Base-by-base conservation (phyloP, 176 grass and related monocot genomes). In the Saccharum spontaneum region DNA sequence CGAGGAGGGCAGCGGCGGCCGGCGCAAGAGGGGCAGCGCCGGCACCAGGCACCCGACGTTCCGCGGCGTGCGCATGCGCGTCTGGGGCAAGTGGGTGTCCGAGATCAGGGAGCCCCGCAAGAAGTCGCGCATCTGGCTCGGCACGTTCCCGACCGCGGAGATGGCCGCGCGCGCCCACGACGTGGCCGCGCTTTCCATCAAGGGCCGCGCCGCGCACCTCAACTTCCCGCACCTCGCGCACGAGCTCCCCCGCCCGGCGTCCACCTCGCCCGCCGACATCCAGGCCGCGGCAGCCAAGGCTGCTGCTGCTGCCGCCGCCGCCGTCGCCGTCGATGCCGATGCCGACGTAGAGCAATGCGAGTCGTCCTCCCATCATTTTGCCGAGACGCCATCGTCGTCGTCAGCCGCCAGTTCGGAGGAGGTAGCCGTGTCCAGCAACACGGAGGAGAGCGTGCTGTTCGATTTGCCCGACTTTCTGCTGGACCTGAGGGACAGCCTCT, bases 61-160 rank as follows among this genome's bases (percentile, higher is more conserved):
- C 85, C 77, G 91, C 45, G 88, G 91, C 67, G 88, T 93, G 68
- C 85, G 91, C 23, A 86, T 86, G 77, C 91, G 91, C 31, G 87
- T 86, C 20, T 93, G 91, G 91, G 91, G 88, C 5, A 90, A 86
- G 88, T 93, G 91, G 91, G 91, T 93, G 73, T 90, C 91, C 22
- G 91, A 93, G 83, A 93, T 93, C 88, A 78, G 91, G 2, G 88
- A 93, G 85, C 88, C 91, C 3, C 77, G 91, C 7, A 93, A 93
- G 91, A 93, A 93, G 88, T 93, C 91, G 24, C 88, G 91, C 73
- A 93, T 93, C 78, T 90, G 88, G 91, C 88, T 93, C 22, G 91
- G 91, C 67, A 93, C 91, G 7, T 93, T 90, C 88, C 77, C 82
- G 6, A 93, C 91, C 15, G 82, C 88, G 1, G 91, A 93, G 75